phyloP scores from a whole-genome alignment of 352 stramenopile genomes.

The Globisporangium ultimum region DNA sequence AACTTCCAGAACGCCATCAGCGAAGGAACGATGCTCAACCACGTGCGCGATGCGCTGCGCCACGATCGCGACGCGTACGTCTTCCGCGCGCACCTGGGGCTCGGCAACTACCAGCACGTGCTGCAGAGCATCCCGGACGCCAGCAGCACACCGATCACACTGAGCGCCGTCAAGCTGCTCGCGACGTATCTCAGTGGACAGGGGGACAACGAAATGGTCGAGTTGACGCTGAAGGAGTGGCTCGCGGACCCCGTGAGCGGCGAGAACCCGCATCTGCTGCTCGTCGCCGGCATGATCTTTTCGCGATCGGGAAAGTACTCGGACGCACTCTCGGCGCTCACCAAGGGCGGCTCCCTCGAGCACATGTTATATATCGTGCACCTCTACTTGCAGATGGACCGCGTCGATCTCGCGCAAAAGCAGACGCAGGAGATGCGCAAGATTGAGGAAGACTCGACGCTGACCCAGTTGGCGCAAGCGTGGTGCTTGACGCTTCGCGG shows the following conservation, averaged over 20 bases:
- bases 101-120: slow-evolving; percentile 90
- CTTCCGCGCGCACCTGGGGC: slow-evolving; percentile 86
- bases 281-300: slow-evolving; percentile 94
- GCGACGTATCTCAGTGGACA: slow-evolving; percentile 76
- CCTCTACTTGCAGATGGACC: slow-evolving; percentile 92
- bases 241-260: slow-evolving; percentile 71
- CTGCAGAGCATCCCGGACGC: slow-evolving; percentile 79
- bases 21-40: slow-evolving; percentile 85
- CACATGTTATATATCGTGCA: slow-evolving; percentile 88
- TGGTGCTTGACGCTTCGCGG: slow-evolving; percentile 87
- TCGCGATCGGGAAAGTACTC: slow-evolving; percentile 89
- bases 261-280: slow-evolving; percentile 90
- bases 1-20: slow-evolving; percentile 95
- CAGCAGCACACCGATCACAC: slow-evolving; percentile 59
- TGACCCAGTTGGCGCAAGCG: slow-evolving; percentile 92
- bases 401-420: slow-evolving; percentile 90
- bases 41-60: slow-evolving; percentile 84
- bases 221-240: slow-evolving; percentile 91
- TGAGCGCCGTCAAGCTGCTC: slow-evolving; percentile 86
- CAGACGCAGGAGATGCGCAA: slow-evolving; percentile 87
- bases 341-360: slow-evolving; percentile 90
- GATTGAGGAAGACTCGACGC: slow-evolving; percentile 95
- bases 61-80: slow-evolving; percentile 94
- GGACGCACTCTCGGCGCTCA: slow-evolving; percentile 92
- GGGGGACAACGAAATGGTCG: slow-evolving; percentile 83